Evolutionary conservation across 768 basidiomycete species (phyloP).

Genomic region (Naganishia kalamii): DNA sequence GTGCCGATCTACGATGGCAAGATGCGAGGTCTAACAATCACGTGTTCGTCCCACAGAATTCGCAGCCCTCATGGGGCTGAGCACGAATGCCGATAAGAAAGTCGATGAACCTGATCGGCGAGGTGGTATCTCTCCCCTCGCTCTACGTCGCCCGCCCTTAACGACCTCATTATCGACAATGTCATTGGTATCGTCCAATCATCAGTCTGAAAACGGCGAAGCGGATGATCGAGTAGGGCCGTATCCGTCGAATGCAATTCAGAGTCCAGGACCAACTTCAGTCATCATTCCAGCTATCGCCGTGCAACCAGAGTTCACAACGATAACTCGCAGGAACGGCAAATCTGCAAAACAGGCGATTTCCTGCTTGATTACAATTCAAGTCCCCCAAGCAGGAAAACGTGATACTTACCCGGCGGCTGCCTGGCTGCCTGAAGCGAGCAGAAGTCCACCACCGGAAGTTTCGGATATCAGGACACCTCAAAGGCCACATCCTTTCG

Average conservation of each 20-base stretch:
- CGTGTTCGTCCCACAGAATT: neutral
- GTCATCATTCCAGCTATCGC: constrained; percentile 89
- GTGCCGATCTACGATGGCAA: neutral
- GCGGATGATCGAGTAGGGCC: constrained; percentile 81
- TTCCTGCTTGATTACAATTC: constrained; percentile 89
- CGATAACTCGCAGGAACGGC: constrained; percentile 64
- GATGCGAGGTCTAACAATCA: neutral
- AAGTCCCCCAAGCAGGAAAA: constrained; percentile 58
- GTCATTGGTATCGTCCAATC: constrained; percentile 21
- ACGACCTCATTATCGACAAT: neutral
- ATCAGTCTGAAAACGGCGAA: constrained; percentile 60
- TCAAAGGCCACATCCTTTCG: no score
- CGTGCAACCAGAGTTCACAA: constrained; percentile 84
- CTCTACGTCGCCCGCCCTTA: neutral
- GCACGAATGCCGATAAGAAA: neutral
- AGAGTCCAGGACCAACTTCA: constrained; percentile 46
- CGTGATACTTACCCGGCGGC: constrained; percentile 32
- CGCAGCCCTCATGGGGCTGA: constrained; percentile 23
- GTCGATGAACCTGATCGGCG: neutral
- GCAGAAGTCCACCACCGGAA: no score
- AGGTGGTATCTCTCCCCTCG: neutral
- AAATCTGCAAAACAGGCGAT: constrained; percentile 64
- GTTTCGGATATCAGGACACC: no score
- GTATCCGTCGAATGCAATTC: constrained; percentile 29
- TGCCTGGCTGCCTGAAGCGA: no score